Base-by-base conservation (phyloP, 805 yeast species). In the Saccharomycopsis guyanensis region DNA sequence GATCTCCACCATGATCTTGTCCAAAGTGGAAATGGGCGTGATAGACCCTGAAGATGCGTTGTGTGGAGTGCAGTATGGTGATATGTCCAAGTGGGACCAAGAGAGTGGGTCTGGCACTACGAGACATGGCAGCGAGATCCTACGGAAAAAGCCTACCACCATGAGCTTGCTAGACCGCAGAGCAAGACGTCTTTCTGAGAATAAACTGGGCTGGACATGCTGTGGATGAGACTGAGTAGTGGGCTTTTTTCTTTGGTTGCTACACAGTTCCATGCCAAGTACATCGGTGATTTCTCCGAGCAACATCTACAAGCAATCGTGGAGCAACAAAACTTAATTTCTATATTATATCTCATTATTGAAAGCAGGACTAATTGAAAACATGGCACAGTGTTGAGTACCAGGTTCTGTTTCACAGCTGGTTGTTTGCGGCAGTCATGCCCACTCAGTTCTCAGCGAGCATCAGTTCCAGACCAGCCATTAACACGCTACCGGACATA, bases 21-120 rank as follows among this genome's bases (percentile, higher is more conserved):
- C 75, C 1, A 71, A 71, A 55, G 62, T 74, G 13, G 77, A 74
- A 51, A 57, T 68, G 24, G 79, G 78, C 1, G 59, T 55, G 3
- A 56, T 73, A 5, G 75, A 72, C 50, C 76, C 76, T 0, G 75
- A 73, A 48, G 64, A 66, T 45, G 62, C 64, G 16, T 66, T 64
- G 39, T 61, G 63, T 33, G 78, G 78, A 2, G 75, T 73, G 2
- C 78, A 73, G 50, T 73, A 71, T 48, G 78, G 78, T n/a, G 72
- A 70, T 42, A 54, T 65, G 13, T 66, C 69, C 3, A 56, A 57
- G 15, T 61, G 68, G 66, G 69, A 65, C 41, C 24, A 40, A 10
- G 40, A 47, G 32, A 72, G 22, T 24, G 43, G 36, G 15, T 27
- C 16, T 29, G 47, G 36, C 6, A n/a, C n/a, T n/a, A n/a, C n/a